These are phyloP conservation scores for Oemleria cerasiformis DNA, from an alignment of 306 rosid species.

Conservation along the genomic window DNA sequence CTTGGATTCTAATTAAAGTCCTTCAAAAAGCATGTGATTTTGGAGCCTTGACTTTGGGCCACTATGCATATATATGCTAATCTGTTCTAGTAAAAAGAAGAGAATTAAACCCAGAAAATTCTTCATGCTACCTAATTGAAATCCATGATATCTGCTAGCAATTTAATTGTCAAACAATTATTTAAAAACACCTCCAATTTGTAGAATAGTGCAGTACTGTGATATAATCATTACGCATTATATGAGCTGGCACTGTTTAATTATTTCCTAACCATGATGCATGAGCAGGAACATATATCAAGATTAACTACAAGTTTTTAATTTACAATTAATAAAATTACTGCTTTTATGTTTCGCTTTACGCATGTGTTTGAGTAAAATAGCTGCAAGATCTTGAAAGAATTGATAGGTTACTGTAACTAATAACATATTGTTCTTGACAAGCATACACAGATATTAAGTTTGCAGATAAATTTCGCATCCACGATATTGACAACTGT, in stretches of 20 bases:
- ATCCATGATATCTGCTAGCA: too few species aligned
- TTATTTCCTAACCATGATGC: neutral
- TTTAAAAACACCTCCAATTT: too few species aligned
- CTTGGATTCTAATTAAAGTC: constrained; percentile 46
- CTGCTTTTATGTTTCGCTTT: neutral
- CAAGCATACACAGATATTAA: neutral
- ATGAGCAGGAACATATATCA: constrained; percentile 5
- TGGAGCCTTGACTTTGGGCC: constrained; percentile 20
- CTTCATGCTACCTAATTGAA: neutral
- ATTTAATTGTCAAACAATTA: too few species aligned
- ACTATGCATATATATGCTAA: constrained; percentile 4
- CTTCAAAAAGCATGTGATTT: constrained; percentile 27
- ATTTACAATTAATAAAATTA: neutral
- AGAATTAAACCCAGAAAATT: too few species aligned
- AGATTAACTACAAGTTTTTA: neutral
- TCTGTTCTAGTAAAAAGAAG: neutral
- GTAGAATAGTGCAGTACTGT: too few species aligned
- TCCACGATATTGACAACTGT: constrained; percentile 11
- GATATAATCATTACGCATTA: too few species aligned
- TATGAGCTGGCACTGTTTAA: neutral
- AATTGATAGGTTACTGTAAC: too few species aligned
- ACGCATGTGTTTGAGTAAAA: neutral
- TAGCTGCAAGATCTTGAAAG: neutral
- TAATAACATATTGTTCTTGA: constrained; percentile 9
- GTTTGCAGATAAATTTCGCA: neutral